Evolutionary conservation across 495 filamentous ascomycete species (phyloP).

Genomic region (Melanomma pulvis-pyrius): DNA sequence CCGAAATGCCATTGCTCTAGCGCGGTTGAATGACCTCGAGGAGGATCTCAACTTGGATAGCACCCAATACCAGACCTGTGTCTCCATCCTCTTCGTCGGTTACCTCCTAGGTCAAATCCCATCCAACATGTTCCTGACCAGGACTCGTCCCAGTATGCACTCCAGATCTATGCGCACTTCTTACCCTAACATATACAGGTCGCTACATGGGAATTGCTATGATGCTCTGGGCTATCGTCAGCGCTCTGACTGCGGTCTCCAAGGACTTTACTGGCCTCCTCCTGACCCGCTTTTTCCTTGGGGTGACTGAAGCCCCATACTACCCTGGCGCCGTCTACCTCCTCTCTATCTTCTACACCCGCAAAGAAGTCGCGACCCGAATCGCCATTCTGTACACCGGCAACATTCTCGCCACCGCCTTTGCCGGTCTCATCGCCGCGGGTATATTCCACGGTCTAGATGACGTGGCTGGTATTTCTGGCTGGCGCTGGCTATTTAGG

Average conservation of each 20-base stretch:
- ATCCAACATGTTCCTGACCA: conserved; percentile 38
- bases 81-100: conserved; percentile 46
- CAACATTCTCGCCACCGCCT: conserved; percentile 41
- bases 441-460: conserved; percentile 44
- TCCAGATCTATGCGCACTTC: conserved; percentile 55
- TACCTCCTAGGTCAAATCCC: conserved; percentile 27
- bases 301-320: conserved; percentile 42
- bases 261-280: conserved; percentile 56
- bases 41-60: conserved; percentile 52
- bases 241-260: conserved; percentile 53
- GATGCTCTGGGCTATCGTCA: conserved; percentile 54
- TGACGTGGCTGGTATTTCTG: conserved; percentile 24
- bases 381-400: conserved; percentile 54
- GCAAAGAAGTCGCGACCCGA: conserved; percentile 57
- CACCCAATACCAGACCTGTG: conserved; percentile 59
- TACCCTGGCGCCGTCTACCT: conserved; percentile 55
- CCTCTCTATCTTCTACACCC: conserved; percentile 62
- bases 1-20: conserved; percentile 60
- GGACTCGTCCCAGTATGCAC: conserved; percentile 41
- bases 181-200: conserved; percentile 48
- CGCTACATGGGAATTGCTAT: conserved; percentile 48
- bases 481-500: conserved; percentile 39
- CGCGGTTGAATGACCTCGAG: conserved; percentile 56
- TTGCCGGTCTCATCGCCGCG: conserved; percentile 56
- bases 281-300: conserved; percentile 52